phyloP scores from a whole-genome alignment of 257 asterid genomes.

The Salvia rosmarinus region DNA sequence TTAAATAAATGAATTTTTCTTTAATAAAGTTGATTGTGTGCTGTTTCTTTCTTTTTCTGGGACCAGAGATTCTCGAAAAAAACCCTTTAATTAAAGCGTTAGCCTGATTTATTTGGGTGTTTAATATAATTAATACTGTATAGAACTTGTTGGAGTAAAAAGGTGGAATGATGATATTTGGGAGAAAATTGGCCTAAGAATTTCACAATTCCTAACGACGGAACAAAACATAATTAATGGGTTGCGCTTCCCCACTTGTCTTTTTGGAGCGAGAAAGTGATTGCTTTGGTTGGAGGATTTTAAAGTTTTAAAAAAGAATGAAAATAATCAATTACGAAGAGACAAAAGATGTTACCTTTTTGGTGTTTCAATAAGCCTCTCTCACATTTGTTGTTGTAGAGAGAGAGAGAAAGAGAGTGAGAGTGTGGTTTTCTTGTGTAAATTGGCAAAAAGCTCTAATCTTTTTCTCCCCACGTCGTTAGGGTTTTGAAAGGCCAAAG shows the following conservation, averaged over 20 bases:
- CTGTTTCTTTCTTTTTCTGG: slow-evolving; percentile 7
- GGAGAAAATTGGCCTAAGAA: neutral
- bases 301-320: neutral
- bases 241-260: slow-evolving; percentile 35
- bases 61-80: slow-evolving; percentile 6
- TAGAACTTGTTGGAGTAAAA: neutral
- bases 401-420: slow-evolving; percentile 30
- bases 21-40: no score
- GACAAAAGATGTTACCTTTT: slow-evolving; percentile 45
- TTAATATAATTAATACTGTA: neutral
- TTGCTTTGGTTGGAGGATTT: slow-evolving; percentile 26
- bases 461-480: slow-evolving; percentile 37
- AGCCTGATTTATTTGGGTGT: neutral
- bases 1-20: no score
- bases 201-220: slow-evolving; percentile 26
- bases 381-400: slow-evolving; percentile 24
- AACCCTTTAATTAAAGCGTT: slow-evolving; percentile 3
- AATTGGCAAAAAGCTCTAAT: slow-evolving; percentile 31
- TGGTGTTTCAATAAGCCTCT: slow-evolving; percentile 32
- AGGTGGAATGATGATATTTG: neutral
- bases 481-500: slow-evolving; percentile 45
- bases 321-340: slow-evolving; percentile 25
- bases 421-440: slow-evolving; percentile 36
- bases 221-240: slow-evolving; percentile 29
- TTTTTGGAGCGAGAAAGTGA: slow-evolving; percentile 34